Evolutionary conservation across 2,329 filamentous ascomycete genomes (phyloP).

Genomic region (Nigrospora oryzae): DNA sequence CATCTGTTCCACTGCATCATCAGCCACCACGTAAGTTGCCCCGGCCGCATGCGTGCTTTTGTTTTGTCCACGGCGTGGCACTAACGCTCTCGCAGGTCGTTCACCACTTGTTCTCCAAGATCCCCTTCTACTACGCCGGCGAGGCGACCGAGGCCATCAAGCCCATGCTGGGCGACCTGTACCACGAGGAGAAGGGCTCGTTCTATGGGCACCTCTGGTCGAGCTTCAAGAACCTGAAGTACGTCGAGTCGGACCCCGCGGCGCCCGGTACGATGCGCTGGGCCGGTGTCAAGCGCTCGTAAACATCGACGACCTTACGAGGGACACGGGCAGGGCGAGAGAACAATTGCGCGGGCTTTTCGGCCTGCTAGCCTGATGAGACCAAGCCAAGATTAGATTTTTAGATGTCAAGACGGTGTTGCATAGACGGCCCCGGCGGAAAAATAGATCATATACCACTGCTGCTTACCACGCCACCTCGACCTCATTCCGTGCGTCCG

Average conservation of each 20-base stretch:
- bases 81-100: constrained; percentile 41
- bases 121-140: constrained; percentile 46
- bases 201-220: constrained; percentile 22
- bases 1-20: constrained; percentile 61
- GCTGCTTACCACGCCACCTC: no score
- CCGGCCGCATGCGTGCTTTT: constrained; percentile 33
- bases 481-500: no score
- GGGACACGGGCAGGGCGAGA: no score
- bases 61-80: constrained; percentile 42
- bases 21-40: constrained; percentile 40
- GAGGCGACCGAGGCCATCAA: constrained; percentile 38
- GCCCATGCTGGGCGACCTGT: constrained; percentile 36
- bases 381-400: no score
- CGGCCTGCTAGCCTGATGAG: no score
- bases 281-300: not conserved
- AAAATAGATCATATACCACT: no score
- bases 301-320: no score
- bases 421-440: no score
- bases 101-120: constrained; percentile 44
- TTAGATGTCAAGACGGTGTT: no score
- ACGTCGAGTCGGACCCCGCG: constrained; percentile 20
- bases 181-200: constrained; percentile 26
- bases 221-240: constrained; percentile 23
- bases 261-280: constrained; percentile 16
- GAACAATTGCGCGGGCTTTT: no score